Base-by-base conservation (phyloP, 164 flowering plant genomes). In the Piper longum region DNA sequence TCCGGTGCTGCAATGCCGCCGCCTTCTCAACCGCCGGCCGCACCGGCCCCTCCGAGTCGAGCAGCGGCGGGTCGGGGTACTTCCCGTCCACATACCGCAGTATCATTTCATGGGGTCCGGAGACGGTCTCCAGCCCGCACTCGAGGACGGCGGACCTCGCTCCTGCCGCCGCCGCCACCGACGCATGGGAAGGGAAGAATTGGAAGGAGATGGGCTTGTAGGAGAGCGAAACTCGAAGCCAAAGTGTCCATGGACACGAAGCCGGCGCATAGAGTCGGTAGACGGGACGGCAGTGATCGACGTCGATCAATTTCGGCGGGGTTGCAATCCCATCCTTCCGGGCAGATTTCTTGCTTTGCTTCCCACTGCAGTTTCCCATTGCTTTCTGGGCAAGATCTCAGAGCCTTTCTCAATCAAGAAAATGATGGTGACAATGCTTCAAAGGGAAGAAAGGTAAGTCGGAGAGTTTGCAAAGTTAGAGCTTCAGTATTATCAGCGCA, bases 1-100 rank as follows among this genome's bases (percentile, higher is more conserved):
- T 76, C 77, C 65, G 69, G 64, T 88, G 96, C 74, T 88, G 96
- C 70, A 84, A 65, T 69, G 16, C 66, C 71, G 71, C 74, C 73
- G 71, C 70, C 77, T 66, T 59, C 69, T 77, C 85, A 55, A 82
- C 60, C 70, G 64, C 64, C 71, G 79, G 72, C 72, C 65, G 60
- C 3, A 68, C 48, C 16, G 11, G 74, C 41, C 11, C 51, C 36
- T 63, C 75, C 4, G 16, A 41, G 9, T n/a, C 51, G 43, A 71
- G 18, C 66, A 84, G 57, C 56, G 78, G 77, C 26, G 96, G 90
- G 17, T 65, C 59, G 16, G 92, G 89, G 55, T 86, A 86, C 60
- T 67, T 75, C 0, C 56, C 56, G 36, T 86, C 88, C 60, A 84
- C 59, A 70, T 69, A 77, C 7, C 65, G 64, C 17, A 86, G 70